Conservation (phyloP, 306 rosid genomes). For the Vicia faba region DNA sequence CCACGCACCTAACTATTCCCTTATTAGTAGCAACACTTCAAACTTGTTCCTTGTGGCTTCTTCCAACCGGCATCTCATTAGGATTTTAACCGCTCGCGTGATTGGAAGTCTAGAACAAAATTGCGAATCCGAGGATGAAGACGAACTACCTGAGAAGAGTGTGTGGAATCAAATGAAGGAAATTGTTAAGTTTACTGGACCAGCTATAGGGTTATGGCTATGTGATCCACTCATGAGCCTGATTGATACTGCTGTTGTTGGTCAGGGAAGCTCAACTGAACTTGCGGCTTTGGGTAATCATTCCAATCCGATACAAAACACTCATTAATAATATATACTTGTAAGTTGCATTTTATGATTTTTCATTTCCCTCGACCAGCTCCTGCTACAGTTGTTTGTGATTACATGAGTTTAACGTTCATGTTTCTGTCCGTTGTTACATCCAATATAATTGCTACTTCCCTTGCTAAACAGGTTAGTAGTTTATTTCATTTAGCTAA, state of each 20-base stretch:
- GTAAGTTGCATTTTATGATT: conserved; percentile 3
- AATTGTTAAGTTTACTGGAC: conserved; percentile 70
- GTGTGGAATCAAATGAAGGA: conserved; percentile 73
- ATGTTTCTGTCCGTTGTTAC: conserved; percentile 93
- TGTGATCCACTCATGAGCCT: conserved; percentile 89
- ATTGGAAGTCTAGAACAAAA: conserved; percentile 21
- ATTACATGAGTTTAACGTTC: conserved; percentile 71
- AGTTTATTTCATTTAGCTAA: neutral
- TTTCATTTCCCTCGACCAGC: conserved; percentile 52
- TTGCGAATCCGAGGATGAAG: conserved; percentile 21
- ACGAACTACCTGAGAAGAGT: conserved; percentile 47
- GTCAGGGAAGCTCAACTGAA: conserved; percentile 85
- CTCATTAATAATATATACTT: too few relatives aligned
- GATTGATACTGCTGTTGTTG: conserved; percentile 80
- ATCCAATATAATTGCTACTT: conserved; percentile 89
- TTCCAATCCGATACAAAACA: too few relatives aligned
- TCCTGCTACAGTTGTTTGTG: conserved; percentile 87
- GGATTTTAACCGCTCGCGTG: conserved; percentile 33
- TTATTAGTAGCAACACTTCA: conserved; percentile 28
- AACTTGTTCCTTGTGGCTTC: conserved; percentile 16
- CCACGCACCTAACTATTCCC: conserved; percentile 12
- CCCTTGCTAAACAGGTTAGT: conserved; percentile 78
- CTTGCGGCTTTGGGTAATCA: conserved; percentile 86
- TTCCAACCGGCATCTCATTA: conserved; percentile 1
- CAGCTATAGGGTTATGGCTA: conserved; percentile 82